phyloP scores from a whole-genome alignment of 208 protist species.

The Willaertia magna region DNA sequence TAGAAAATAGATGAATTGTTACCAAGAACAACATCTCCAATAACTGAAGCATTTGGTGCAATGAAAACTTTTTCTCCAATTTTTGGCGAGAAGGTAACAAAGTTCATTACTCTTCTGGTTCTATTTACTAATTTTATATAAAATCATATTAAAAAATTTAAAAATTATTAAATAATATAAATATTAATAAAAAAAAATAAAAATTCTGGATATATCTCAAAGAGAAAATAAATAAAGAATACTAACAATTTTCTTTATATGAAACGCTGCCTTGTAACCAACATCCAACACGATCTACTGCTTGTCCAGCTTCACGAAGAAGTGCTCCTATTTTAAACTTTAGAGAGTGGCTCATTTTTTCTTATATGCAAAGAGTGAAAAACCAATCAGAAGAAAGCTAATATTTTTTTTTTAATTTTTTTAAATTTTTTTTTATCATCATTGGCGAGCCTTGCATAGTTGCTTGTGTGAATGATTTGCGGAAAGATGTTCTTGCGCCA shows the following conservation, averaged over 20 bases:
- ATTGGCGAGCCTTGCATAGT: no score
- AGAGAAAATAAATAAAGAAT: neutral
- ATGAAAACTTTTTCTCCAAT: constrained; percentile 21
- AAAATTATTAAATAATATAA: no score
- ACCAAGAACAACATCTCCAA: constrained; percentile 60
- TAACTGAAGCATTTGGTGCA: constrained; percentile 60
- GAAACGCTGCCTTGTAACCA: neutral
- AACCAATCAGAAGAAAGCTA: no score
- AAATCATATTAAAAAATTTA: neutral
- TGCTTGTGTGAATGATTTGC: no score
- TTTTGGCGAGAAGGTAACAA: neutral
- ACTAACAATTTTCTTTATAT: neutral
- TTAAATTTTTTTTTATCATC: no score
- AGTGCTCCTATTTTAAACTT: neutral
- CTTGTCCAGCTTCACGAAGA: neutral
- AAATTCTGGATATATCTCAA: no score
- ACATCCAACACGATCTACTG: neutral
- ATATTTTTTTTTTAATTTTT: no score
- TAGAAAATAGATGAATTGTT: constrained; percentile 65
- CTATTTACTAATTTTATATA: neutral
- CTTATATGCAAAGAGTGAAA: no score
- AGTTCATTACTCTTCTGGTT: neutral
- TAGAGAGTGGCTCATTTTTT: no score
- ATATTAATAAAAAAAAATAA: no score
- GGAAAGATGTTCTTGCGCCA: no score